Base-by-base conservation (phyloP, 2,329 filamentous ascomycete genomes). In the Cryphonectria naterciae region DNA sequence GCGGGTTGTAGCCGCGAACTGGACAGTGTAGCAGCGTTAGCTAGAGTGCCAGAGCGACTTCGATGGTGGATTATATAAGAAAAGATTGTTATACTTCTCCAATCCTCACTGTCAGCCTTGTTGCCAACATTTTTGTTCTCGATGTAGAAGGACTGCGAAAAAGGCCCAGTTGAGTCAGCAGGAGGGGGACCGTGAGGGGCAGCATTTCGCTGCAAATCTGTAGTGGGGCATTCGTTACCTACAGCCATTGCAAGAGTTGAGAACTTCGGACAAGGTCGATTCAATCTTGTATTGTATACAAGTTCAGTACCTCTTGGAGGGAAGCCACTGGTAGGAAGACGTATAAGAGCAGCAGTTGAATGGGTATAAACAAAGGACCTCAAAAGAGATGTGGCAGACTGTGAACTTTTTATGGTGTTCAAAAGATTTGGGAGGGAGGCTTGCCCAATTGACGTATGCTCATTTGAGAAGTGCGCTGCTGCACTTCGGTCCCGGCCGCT, bases 1-100 rank as follows among this genome's bases (percentile, higher is more conserved):
- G 86, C 77, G 93, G 95, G 80, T 97, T 97, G 87, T 97, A 95
- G 77, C 95, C 95, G 74, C 92, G 91, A 81, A 94, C 92, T 93
- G 74, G 49, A 72, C 49, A 65, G 54, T 37, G 10, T 10, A 35
- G 43, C 71, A 74, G 61, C 75, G 78, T 77, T 67, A 78, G 77
- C 72, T 71, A 73, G 62, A 67, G n/a, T 13, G 15, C 49, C 49
- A 41, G 25, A 28, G 13, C 56, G 32, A 19, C n/a, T 61, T 22
- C 41, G 41, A 39, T 63, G 54, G 28, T n/a, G 43, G 35, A 68
- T 52, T 56, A 65, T 54, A 70, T 61, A 72, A 70, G 2, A 10
- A 74, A 70, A 43, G 1, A 19, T 17, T n/a, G 37, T 80, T 89
- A 75, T 86, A 95, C 93, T 93, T 85, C 93, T 88, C 89, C 92